Evolutionary conservation across 179 eudicot species (phyloP).

Genomic region (Gypsophila paniculata): DNA sequence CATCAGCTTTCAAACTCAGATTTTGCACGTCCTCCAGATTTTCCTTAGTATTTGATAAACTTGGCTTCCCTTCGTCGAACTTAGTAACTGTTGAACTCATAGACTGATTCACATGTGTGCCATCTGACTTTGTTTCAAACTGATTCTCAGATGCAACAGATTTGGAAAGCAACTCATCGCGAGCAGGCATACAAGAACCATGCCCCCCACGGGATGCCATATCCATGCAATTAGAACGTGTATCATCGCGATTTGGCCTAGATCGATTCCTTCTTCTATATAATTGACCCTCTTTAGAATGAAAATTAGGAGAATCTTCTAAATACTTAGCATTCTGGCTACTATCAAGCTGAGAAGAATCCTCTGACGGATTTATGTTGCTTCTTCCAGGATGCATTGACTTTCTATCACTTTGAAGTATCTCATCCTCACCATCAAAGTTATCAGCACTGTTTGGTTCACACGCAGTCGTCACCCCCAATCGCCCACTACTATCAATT

Average conservation of each 20-base stretch:
- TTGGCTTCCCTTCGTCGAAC: conserved; percentile 33
- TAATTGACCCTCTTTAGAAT: conserved; percentile 63
- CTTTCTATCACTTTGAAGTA: conserved; percentile 38
- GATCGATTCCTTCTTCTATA: conserved; percentile 79
- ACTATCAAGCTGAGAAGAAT: conserved; percentile 48
- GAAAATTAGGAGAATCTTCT: conserved; percentile 57
- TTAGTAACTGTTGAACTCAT: conserved; percentile 27
- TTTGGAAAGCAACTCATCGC: conserved; percentile 35
- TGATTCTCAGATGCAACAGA: conserved; percentile 38
- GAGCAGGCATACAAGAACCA: conserved; percentile 43
- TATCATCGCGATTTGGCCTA: conserved; percentile 64
- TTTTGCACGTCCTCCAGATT: conserved; percentile 33
- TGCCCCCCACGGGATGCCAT: conserved; percentile 47
- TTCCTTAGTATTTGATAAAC: conserved; percentile 28
- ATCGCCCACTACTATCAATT: conserved; percentile 90
- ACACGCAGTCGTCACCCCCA: conserved; percentile 44
- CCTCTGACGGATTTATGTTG: conserved; percentile 20
- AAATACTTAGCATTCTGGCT: conserved; percentile 49
- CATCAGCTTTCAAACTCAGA: conserved; percentile 31
- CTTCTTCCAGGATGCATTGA: not conserved
- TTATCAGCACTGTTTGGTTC: conserved; percentile 97
- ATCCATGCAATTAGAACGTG: conserved; percentile 56
- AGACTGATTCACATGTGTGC: conserved; percentile 35
- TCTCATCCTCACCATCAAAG: conserved; percentile 72
- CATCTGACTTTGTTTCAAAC: conserved; percentile 45